phyloP scores from a whole-genome alignment of 345 rosid species.

The Eucalyptus pauciflora region DNA sequence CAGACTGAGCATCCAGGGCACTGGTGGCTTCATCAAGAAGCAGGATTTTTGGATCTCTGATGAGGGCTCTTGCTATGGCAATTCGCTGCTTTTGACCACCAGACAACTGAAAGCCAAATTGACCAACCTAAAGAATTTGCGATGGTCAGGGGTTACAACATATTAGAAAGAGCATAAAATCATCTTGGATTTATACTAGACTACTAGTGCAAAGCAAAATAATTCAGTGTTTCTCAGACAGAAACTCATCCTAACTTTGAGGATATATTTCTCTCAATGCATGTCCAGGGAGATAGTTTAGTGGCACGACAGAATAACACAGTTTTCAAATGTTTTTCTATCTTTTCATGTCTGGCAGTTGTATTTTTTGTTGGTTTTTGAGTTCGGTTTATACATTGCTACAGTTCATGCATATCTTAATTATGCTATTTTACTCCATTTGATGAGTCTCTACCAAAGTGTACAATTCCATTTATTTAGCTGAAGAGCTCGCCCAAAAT shows the following conservation, averaged over 20 bases:
- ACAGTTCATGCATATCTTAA: not conserved
- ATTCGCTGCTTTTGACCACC: conserved; percentile 74
- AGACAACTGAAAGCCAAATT: conserved; percentile 57
- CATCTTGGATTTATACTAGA: not conserved
- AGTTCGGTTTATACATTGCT: not conserved
- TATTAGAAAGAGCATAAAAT: not conserved
- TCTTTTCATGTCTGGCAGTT: not conserved
- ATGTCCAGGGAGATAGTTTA: not conserved
- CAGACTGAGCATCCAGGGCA: conserved; percentile 61
- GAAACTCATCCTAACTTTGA: not conserved
- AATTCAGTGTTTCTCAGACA: not conserved
- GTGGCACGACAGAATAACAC: not conserved
- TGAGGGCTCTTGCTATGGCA: conserved; percentile 58
- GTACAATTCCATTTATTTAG: not conserved
- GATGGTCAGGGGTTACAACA: not conserved
- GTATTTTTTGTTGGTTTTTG: not conserved
- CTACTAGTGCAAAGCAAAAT: not conserved
- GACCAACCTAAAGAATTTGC: conserved; percentile 37
- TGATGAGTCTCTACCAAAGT: not conserved
- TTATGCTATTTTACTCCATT: not conserved
- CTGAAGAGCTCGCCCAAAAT: not conserved
- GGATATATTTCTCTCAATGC: not conserved
- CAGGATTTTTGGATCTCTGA: conserved; percentile 53
- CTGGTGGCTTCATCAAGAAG: conserved; percentile 69
- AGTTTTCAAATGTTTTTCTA: not conserved